Percentiles rank a stretch among this genome's conserved stretches.
phyloP scores from a whole-genome alignment of 2,329 filamentous ascomycete genomes.

The Neoascochyta sp. region DNA sequence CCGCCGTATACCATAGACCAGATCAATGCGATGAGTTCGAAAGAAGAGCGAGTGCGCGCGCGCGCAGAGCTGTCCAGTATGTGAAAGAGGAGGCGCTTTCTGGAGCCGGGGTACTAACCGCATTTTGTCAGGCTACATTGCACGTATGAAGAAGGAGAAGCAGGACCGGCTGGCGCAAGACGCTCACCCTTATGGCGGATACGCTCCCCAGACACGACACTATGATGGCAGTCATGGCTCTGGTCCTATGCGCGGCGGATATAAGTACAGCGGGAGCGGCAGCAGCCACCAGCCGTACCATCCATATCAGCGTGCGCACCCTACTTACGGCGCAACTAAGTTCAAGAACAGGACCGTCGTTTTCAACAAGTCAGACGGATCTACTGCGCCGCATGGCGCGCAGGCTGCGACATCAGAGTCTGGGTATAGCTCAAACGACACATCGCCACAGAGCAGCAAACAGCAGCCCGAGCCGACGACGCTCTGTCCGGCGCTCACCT shows the following conservation, averaged over 20 bases:
- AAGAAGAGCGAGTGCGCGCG: constrained; percentile 17
- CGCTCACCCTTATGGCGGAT: constrained; percentile 2
- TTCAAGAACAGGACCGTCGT: constrained; percentile 13
- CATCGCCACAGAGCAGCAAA: constrained; percentile 6
- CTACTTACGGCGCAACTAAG: constrained; percentile 3
- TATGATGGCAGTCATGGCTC: constrained; percentile 1
- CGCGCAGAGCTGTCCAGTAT: constrained; percentile 26
- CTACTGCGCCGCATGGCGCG: constrained; percentile 3
- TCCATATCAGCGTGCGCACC: constrained; percentile 18
- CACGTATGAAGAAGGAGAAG: constrained; percentile 19
- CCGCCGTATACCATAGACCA: constrained; percentile 26
- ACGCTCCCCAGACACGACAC: constrained; percentile 2
- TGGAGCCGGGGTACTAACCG: constrained; percentile 9
- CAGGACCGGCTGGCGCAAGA: constrained; percentile 11
- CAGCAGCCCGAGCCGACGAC: constrained; percentile 8
- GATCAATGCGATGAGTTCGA: constrained; percentile 21
- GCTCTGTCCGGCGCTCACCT: constrained; percentile 27
- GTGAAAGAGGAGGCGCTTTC: constrained; percentile 11
- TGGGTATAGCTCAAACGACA: too few relatives aligned
- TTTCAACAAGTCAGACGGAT: constrained; percentile 8
- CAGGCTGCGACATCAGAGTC: too few relatives aligned
- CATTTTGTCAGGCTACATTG: constrained; percentile 14
- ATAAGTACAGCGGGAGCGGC: constrained; percentile 6
- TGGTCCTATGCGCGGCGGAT: constrained; percentile 10
- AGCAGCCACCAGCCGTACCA: constrained; percentile 11